These are phyloP conservation scores for Colletotrichum eremochloae DNA, from an alignment of 2,329 filamentous ascomycete genomes.

Conservation along the genomic window DNA sequence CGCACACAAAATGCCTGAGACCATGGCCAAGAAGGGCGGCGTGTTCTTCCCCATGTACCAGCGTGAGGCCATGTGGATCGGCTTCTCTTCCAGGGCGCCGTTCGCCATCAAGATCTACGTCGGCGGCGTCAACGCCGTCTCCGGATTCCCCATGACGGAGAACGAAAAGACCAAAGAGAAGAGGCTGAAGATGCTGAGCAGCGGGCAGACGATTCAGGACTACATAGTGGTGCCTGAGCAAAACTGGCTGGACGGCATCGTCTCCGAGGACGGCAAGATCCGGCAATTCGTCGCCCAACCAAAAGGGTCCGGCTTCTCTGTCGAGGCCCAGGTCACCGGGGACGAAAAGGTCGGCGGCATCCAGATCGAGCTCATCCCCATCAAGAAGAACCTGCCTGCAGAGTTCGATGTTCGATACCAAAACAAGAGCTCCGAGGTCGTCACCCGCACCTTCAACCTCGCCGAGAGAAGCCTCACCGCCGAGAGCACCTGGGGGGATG, in stretches of 20 bases:
- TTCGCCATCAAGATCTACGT: constrained; percentile 58
- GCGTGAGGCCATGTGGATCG: constrained; percentile 57
- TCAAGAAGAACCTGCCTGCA: constrained; percentile 33
- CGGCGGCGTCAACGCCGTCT: constrained; percentile 57
- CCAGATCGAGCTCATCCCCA: constrained; percentile 57
- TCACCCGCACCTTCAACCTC: constrained; percentile 40
- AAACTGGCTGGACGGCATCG: constrained; percentile 57
- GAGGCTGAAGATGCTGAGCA: constrained; percentile 30
- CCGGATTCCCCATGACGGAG: constrained; percentile 49
- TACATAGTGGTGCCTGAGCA: constrained; percentile 54
- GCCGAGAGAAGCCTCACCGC: constrained; percentile 24
- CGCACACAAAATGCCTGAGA: constrained; percentile 48
- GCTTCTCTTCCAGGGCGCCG: constrained; percentile 45
- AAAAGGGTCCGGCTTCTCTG: constrained; percentile 55
- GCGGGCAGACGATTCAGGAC: constrained; percentile 46
- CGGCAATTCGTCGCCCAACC: constrained; percentile 64
- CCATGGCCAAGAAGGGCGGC: constrained; percentile 57
- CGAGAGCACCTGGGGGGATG: constrained; percentile 41
- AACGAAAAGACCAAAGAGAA: constrained; percentile 42
- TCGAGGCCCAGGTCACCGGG: constrained; percentile 61
- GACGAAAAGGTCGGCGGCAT: constrained; percentile 56
- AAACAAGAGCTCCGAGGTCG: constrained; percentile 24
- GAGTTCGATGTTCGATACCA: constrained; percentile 41
- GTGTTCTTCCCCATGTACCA: constrained; percentile 62
- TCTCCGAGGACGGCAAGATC: constrained; percentile 52